phyloP scores from a whole-genome alignment of 2,329 filamentous ascomycete genomes.

The Macrophomina tecta region DNA sequence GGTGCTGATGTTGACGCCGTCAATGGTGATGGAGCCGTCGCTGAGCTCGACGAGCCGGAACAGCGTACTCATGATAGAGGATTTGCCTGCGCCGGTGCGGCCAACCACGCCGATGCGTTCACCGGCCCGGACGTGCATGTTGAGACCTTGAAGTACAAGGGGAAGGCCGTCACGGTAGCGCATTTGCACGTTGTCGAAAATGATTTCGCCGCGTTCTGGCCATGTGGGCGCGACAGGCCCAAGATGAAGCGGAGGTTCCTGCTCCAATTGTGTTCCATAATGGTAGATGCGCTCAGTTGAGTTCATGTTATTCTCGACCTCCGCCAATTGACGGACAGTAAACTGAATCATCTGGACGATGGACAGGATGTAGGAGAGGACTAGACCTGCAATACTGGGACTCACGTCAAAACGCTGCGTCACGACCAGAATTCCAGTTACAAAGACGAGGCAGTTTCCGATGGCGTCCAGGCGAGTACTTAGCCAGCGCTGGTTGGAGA shows the following conservation, averaged over 20 bases:
- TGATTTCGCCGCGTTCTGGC: slow-evolving; percentile 80
- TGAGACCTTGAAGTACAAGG: slow-evolving; percentile 55
- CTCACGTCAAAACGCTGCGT: slow-evolving; percentile 86
- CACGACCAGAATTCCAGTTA: slow-evolving; percentile 86
- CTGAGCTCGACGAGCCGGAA: slow-evolving; percentile 69
- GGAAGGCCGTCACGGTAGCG: slow-evolving; percentile 58
- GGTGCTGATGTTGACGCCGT: slow-evolving; percentile 66
- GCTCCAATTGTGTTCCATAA: slow-evolving; percentile 84
- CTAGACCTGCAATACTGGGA: slow-evolving; percentile 84
- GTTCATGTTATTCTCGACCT: slow-evolving; percentile 99
- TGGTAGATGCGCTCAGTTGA: slow-evolving; percentile 89
- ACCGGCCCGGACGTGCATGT: slow-evolving; percentile 74
- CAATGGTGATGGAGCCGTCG: slow-evolving; percentile 55
- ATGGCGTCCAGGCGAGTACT: slow-evolving; percentile 84
- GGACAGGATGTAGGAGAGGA: slow-evolving; percentile 89
- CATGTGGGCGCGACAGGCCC: slow-evolving; percentile 73
- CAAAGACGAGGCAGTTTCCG: slow-evolving; percentile 83
- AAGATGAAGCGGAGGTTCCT: slow-evolving; percentile 85
- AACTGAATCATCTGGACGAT: slow-evolving; percentile 98
- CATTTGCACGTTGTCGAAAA: slow-evolving; percentile 58
- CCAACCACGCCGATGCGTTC: slow-evolving; percentile 84
- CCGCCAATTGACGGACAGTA: slow-evolving; percentile 88
- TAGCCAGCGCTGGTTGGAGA: slow-evolving; percentile 94
- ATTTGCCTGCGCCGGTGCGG: slow-evolving; percentile 82
- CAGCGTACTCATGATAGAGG: slow-evolving; percentile 80